Evolutionary conservation across 2,329 filamentous ascomycete species (phyloP).

Genomic region (Pestalotiopsis sp.): DNA sequence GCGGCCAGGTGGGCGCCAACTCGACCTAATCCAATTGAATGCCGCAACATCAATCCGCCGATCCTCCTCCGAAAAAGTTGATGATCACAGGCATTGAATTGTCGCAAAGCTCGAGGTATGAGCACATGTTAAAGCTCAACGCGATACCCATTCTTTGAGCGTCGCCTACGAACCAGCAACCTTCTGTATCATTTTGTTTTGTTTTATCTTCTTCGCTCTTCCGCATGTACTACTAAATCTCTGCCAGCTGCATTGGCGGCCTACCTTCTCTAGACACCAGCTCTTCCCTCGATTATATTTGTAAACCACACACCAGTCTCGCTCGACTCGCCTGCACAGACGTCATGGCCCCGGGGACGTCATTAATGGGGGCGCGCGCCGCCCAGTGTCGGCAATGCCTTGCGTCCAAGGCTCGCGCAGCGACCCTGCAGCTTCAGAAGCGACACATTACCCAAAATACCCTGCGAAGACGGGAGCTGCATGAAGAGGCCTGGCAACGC

Average conservation of each 20-base stretch:
- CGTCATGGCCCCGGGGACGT: constrained; percentile 19
- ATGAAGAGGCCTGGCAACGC: constrained; percentile 47
- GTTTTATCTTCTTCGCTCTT: neutral
- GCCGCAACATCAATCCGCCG: constrained; percentile 6
- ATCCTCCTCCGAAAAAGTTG: constrained; percentile 6
- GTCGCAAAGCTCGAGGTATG: neutral
- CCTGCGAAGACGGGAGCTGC: constrained; percentile 42
- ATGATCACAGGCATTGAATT: too few species aligned
- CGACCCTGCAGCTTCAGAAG: constrained; percentile 17
- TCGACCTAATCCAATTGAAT: neutral
- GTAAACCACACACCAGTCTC: neutral
- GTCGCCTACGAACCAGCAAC: neutral
- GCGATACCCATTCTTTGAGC: neutral
- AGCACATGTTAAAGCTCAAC: neutral
- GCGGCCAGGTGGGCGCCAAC: neutral
- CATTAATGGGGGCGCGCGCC: constrained; percentile 15
- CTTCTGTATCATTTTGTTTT: neutral
- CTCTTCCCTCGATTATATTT: neutral
- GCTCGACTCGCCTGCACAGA: neutral
- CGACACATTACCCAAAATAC: constrained; percentile 43
- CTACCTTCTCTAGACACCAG: neutral
- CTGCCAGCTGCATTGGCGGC: constrained; percentile 1
- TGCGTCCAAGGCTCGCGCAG: constrained; percentile 12
- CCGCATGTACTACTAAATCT: constrained; percentile 5
- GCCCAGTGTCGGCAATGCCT: constrained; percentile 28